Evolutionary conservation across 139 green algal genomes (phyloP).

Genomic region (Chlamydomonas applanata): DNA sequence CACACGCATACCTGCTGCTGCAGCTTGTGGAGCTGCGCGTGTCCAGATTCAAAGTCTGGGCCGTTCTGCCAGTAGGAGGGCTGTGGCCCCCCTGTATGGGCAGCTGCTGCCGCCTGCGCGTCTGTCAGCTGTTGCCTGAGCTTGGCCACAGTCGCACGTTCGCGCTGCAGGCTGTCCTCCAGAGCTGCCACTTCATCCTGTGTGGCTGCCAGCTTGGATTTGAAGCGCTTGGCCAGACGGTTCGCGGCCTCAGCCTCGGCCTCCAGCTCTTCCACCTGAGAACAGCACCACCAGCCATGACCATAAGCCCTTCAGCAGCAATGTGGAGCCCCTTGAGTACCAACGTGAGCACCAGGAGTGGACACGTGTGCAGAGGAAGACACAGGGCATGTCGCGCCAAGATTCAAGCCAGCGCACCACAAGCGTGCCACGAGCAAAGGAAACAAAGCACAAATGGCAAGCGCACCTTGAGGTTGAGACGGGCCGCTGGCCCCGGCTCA

Average conservation of each 20-base stretch:
- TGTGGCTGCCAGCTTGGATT: constrained; percentile 14
- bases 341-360: no score
- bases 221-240: constrained; percentile 18
- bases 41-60: neutral
- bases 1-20: constrained; percentile 20
- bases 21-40: constrained; percentile 5
- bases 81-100: no score
- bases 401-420: no score
- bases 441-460: neutral
- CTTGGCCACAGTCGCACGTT: neutral
- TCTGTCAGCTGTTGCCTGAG: constrained; percentile 25
- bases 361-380: no score
- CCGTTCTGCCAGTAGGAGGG: neutral
- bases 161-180: constrained; percentile 29
- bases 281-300: neutral
- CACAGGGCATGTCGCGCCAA: no score
- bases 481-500: neutral
- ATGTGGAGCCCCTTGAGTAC: no score
- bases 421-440: no score
- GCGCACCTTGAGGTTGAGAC: neutral
- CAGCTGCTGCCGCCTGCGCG: neutral
- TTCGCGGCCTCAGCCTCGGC: constrained; percentile 16
- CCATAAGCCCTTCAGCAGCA: no score
- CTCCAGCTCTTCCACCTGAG: constrained; percentile 29
- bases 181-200: constrained; percentile 27